Evolutionary conservation across 768 basidiomycete species (phyloP).

Genomic region (Kwoniella pini): DNA sequence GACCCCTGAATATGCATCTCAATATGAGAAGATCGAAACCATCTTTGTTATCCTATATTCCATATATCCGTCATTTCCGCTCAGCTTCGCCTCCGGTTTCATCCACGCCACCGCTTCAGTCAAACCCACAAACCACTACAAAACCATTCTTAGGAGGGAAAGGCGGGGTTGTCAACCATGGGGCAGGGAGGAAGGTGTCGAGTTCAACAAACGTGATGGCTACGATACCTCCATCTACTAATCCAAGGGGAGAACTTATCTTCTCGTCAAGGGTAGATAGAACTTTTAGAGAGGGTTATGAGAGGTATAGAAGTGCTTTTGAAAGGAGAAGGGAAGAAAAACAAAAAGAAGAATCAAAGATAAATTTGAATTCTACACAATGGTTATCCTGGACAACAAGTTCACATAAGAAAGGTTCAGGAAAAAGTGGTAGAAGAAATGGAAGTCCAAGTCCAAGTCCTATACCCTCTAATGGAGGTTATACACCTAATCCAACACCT

Average conservation of each 20-base stretch:
- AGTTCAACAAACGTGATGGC: conserved; percentile 59
- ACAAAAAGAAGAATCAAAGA: conserved; percentile 28
- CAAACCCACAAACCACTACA: conserved; percentile 64
- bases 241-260: conserved; percentile 94
- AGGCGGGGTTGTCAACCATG: conserved; percentile 11
- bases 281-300: conserved; percentile 83
- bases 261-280: conserved; percentile 86
- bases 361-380: conserved; percentile 4
- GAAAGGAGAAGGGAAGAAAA: conserved; percentile 71
- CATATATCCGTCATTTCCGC: conserved; percentile 15
- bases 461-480: background rate
- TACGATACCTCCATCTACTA: conserved; percentile 83
- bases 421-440: conserved; percentile 5
- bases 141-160: conserved; percentile 26
- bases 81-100: conserved; percentile 6
- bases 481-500: conserved; percentile 28
- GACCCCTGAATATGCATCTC: conserved; percentile 94
- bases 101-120: conserved; percentile 53
- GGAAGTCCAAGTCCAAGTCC: conserved; percentile 4
- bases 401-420: background rate
- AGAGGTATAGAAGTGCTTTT: conserved; percentile 83
- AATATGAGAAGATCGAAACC: conserved; percentile 75
- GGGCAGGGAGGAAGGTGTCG: conserved; percentile 43
- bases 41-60: conserved; percentile 26
- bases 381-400: conserved; percentile 7